phyloP scores from a whole-genome alignment of 2,329 filamentous ascomycete species.

The Zymoseptoria passerinii region DNA sequence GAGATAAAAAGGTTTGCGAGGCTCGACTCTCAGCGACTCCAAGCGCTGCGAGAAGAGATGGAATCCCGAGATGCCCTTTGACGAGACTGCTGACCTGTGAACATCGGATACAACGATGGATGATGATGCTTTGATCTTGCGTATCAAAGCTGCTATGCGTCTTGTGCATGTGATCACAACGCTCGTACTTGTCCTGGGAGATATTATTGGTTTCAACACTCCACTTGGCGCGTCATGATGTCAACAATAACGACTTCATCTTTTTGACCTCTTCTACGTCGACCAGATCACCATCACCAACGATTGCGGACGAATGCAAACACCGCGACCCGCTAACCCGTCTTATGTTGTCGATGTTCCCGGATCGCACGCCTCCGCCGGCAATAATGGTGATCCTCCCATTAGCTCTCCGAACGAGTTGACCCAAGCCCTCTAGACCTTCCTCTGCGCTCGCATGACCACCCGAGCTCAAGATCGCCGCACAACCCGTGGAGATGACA shows the following conservation, averaged over 20 bases:
- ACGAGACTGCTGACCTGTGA: too few relatives aligned
- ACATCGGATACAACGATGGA: too few relatives aligned
- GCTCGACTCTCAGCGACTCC: too few relatives aligned
- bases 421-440: constrained; percentile 29
- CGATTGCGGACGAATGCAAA: constrained; percentile 20
- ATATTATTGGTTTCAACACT: too few relatives aligned
- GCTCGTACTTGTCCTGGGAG: too few relatives aligned
- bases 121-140: too few relatives aligned
- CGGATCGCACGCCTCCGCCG: constrained; percentile 43
- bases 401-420: constrained; percentile 25
- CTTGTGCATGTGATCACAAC: too few relatives aligned
- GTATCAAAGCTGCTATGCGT: too few relatives aligned
- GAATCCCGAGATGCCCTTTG: too few relatives aligned
- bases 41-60: too few relatives aligned
- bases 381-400: constrained; percentile 39
- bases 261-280: constrained; percentile 1
- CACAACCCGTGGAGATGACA: constrained; percentile 40
- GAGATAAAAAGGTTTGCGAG: too few relatives aligned
- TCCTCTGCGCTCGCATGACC: constrained; percentile 29
- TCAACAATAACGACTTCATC: background rate
- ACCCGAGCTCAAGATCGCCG: constrained; percentile 43
- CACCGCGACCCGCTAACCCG: constrained; percentile 6
- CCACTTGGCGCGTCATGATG: background rate
- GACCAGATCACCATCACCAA: constrained; percentile 2
- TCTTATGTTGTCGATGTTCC: constrained; percentile 34